Base-by-base conservation (phyloP, 495 filamentous ascomycete species). In the Hyaloscypha bicolor region DNA sequence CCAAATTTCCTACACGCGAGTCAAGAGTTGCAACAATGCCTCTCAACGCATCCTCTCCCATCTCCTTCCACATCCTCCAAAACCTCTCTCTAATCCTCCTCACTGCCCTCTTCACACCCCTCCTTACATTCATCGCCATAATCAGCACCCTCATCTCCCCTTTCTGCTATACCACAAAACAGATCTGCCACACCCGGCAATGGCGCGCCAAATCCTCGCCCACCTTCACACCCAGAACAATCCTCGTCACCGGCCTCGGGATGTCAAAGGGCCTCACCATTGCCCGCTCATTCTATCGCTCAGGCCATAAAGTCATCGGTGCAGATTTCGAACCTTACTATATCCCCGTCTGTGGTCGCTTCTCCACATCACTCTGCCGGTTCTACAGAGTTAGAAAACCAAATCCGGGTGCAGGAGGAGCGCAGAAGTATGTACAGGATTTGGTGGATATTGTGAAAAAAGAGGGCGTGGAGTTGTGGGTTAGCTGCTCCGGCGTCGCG, bases 401-500 rank as follows among this genome's bases (percentile, higher is more conserved):
- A 69, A 76, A 3, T 3, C 80, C 9, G 74, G 80, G 60, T 25
- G 1, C 25, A 60, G 66, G n/a, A 3, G 35, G 14, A 0, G 33
- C 57, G 12, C 45, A 53, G 33, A 48, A 62, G 11, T 73, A 74
- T 52, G 59, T 63, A 4, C 14, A 60, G 35, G 70, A 52, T 51
- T 73, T 93, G 5, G 67, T 89, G 11, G 69, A 83, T 12, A 81
- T 92, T 16, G 77, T 93, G 30, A 74, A 81, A 22, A 74, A 78
- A 9, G 88, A 93, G 60, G 81, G 82, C 0, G 82, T 91, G 22
- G 86, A 92, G 62, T 69, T 93, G 0, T 94, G 91, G 91, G 84
- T 93, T 14, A 86, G 84, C 55, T 92, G 89, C 69, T 91, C 90
- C 0, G 85, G 84, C 14, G 85, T 87, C 9, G 80, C 82, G 19